Evolutionary conservation across 225 moss, liverwort and hornwort genomes (phyloP), one percentile per base, ranked within the genome.

Genomic region (Takakia lepidozioides): DNA sequence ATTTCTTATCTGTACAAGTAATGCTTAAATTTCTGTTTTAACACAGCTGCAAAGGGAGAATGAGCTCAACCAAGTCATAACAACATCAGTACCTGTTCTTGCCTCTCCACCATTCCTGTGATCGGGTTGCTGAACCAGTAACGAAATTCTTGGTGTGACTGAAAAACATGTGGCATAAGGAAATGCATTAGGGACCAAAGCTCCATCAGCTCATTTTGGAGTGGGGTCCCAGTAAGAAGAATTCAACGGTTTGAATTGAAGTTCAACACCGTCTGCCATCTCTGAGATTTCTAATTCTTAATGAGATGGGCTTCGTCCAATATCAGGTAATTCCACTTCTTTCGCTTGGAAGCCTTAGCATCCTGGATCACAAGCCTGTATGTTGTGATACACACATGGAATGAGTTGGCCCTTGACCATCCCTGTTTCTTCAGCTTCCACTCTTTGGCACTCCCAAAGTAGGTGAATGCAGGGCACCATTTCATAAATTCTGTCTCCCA

Each of bases 401-500:
- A 95, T 36, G 86, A 86, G 59, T 95, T 95, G 20, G 80, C 68
- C 27, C 89, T 80, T 23, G 95, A 95, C 95, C 95, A 95, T 3
- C 95, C 95, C 62, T 95, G 95, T 30, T 90, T 76, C 73, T 95
- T 95, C 56, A 78, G 62, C 27, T 90, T 95, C 19, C 95, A 67
- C 25, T 95, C 95, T 62, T 84, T 90, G 1, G 90, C 95, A 57
- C 70, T 95, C 26, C 95, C 95, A 62, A 95, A 95, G 58, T 95
- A 95, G 32, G 95, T 95, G 69, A 95, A 95, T 4, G 95, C 95
- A 43, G 95, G 95, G 53, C 90, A 95, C 95, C 95, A 95, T 64
- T 95, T 95, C 95, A 95, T 95, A 45, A 95, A 95, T 67, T 95
- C 95, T 55, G 95, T 95, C 71, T 95, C 95, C 95, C 95, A 95